phyloP scores from a whole-genome alignment of 306 rosid species.

The Lathyrus tuberosus region DNA sequence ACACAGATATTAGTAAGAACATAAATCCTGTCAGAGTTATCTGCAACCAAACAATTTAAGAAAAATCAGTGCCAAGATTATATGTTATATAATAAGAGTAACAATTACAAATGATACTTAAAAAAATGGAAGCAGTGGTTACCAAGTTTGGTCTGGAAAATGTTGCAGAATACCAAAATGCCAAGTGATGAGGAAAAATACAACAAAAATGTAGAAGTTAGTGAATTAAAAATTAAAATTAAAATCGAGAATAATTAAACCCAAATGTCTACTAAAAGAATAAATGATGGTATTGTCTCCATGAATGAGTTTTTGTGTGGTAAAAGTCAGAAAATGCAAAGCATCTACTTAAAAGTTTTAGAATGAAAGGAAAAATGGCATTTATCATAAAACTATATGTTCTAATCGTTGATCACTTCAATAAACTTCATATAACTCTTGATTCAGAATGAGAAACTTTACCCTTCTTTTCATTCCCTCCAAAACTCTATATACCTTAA shows the following conservation, averaged over 20 bases:
- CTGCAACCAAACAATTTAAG: slow-evolving; percentile 51
- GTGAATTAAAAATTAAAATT: slow-evolving; percentile 36
- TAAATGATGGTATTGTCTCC: slow-evolving; percentile 30
- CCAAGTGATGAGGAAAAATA: slow-evolving; percentile 33
- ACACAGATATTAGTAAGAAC: slow-evolving; percentile 77
- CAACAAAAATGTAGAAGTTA: slow-evolving; percentile 48
- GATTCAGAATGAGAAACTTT: slow-evolving; percentile 8
- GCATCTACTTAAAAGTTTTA: slow-evolving; percentile 20
- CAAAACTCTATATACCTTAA: slow-evolving; percentile 1
- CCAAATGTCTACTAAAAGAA: slow-evolving; percentile 4
- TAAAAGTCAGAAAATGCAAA: slow-evolving; percentile 26
- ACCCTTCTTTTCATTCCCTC: neutral
- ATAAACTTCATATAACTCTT: neutral
- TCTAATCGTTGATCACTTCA: too few species aligned
- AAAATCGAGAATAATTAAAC: slow-evolving; percentile 23
- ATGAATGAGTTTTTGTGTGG: slow-evolving; percentile 1
- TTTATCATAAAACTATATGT: neutral
- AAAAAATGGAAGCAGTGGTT: slow-evolving; percentile 37
- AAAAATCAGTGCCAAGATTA: slow-evolving; percentile 30
- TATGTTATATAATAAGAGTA: slow-evolving; percentile 23
- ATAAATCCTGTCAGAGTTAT: slow-evolving; percentile 91
- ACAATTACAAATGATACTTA: slow-evolving; percentile 19
- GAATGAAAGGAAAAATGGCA: neutral
- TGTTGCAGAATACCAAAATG: slow-evolving; percentile 37
- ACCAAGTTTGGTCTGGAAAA: slow-evolving; percentile 90